Percentiles rank a stretch among this genome's conserved stretches.
Evolutionary conservation across 2,329 filamentous ascomycete species (phyloP).

Genomic region (Fusarium sublunatum): DNA sequence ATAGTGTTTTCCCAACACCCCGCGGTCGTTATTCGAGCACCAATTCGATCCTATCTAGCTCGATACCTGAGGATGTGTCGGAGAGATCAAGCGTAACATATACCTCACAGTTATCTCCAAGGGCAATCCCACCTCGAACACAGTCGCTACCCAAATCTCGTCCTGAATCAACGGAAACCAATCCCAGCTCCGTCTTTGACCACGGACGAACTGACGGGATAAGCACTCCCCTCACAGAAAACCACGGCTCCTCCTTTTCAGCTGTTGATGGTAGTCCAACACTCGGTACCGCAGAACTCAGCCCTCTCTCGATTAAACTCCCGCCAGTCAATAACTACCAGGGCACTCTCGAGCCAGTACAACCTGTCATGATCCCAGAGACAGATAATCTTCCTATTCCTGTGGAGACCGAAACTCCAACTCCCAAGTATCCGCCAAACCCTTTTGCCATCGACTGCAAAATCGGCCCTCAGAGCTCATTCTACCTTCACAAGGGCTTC

Average conservation of each 20-base stretch:
- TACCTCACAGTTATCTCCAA: conserved; percentile 33
- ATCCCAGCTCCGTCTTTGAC: conserved; percentile 44
- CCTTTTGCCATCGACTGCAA: conserved; percentile 51
- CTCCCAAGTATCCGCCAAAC: conserved; percentile 32
- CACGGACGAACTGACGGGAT: conserved; percentile 33
- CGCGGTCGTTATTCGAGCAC: conserved; percentile 39
- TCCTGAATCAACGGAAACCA: conserved; percentile 44
- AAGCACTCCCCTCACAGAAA: conserved; percentile 38
- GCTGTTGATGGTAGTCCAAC: conserved; percentile 42
- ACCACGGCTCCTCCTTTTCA: conserved; percentile 37
- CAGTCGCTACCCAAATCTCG: conserved; percentile 38
- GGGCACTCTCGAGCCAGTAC: conserved; percentile 19
- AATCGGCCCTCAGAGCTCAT: conserved; percentile 61
- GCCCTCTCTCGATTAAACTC: conserved; percentile 30
- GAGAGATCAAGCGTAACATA: conserved; percentile 32
- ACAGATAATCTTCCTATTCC: conserved; percentile 44
- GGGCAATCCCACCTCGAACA: conserved; percentile 31
- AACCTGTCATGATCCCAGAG: conserved; percentile 22
- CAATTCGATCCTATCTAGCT: conserved; percentile 42
- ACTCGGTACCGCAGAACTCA: conserved; percentile 40
- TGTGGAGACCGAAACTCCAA: conserved; percentile 34
- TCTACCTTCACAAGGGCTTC: conserved; percentile 65
- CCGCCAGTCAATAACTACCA: conserved; percentile 34
- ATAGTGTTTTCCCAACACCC: conserved; percentile 42
- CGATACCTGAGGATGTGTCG: conserved; percentile 45